Percentiles rank a stretch among this genome's conserved stretches.
phyloP scores from a whole-genome alignment of 371 early-diverging fungal genomes.

The Capillidium heterosporum region DNA sequence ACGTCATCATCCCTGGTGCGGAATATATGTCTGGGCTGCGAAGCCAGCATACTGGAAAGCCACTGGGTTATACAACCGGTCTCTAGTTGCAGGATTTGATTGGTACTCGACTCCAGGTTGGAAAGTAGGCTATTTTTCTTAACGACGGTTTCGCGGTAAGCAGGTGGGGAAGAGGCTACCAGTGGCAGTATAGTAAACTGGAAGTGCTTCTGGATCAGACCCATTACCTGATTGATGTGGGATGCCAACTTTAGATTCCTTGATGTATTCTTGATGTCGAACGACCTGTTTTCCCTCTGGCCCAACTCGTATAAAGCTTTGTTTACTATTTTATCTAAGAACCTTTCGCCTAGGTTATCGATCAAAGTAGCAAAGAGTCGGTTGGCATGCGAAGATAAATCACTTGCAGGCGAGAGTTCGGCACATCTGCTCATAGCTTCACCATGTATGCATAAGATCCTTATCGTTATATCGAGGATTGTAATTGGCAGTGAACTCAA shows the following conservation, averaged over 20 bases:
- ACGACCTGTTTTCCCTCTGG: constrained; percentile 18
- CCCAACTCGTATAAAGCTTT: constrained; percentile 16
- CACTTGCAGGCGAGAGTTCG: constrained; percentile 49
- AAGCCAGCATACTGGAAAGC: constrained; percentile 33
- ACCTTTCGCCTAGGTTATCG: not conserved
- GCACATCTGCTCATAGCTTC: constrained; percentile 69
- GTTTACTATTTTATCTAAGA: not conserved
- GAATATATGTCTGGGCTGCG: constrained; percentile 55
- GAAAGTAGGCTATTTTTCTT: constrained; percentile 75
- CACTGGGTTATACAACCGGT: constrained; percentile 30
- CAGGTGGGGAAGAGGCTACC: constrained; percentile 50
- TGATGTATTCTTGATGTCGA: constrained; percentile 36
- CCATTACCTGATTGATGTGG: constrained; percentile 47
- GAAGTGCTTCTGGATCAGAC: constrained; percentile 79
- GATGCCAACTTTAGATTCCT: constrained; percentile 43
- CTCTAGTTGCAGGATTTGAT: constrained; percentile 55
- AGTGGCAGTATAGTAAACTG: constrained; percentile 59
- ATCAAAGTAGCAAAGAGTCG: not conserved
- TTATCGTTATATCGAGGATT: constrained; percentile 33
- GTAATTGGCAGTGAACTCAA: constrained; percentile 19
- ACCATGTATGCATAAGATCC: constrained; percentile 62
- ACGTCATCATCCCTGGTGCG: constrained; percentile 71
- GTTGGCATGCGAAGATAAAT: constrained; percentile 23
- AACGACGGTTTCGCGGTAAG: constrained; percentile 64
- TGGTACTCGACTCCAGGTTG: constrained; percentile 53